Evolutionary conservation across 441 rosid species (phyloP), one percentile per base, ranked within the genome.

Genomic region (Dalechampia spathulata): DNA sequence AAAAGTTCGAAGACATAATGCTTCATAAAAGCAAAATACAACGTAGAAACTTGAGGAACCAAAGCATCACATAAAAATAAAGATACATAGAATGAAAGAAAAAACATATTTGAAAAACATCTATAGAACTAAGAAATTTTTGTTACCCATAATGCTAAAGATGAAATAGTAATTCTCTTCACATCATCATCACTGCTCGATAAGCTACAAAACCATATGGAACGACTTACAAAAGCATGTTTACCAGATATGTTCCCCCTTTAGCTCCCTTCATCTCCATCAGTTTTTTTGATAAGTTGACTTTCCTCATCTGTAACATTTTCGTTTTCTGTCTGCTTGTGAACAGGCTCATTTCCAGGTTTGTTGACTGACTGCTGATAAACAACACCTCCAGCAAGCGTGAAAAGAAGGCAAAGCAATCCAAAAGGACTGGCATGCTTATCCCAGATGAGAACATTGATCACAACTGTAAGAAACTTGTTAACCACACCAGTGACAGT

Each of bases 401-500:
- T 89, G 62, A 89, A 62, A 49, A 90, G 82, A 26, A 92, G 87
- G 74, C 95, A 86, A 64, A 89, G 67, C 73, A 89, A 73, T 38
- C 99, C 99, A 61, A 89, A 63, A 0, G 96, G 88, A 72, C 76
- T 85, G 0, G 97, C 99, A 45, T 92, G 98, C 70, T 92, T 92
- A 71, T 88, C 98, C 98, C 98, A 92, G 39, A 92, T 89, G 68
- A 82, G 14, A 52, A 92, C 95, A 74, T 92, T 88, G 73, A 92
- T 88, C 52, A 80, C 83, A 63, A 92, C 95, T 0, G 96, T 92
- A 40, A 92, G 91, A 47, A 92, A 92, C 81, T 92, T 92, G 66
- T 92, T 88, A 36, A 92, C 98, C 53, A 88, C 98, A 43, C 98
- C 98, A 6, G 96, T 92, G 32, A 92, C 96, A 0, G 98, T 92